Evolutionary conservation across 106 monocot species (phyloP).

Genomic region (Dioscorea alata): DNA sequence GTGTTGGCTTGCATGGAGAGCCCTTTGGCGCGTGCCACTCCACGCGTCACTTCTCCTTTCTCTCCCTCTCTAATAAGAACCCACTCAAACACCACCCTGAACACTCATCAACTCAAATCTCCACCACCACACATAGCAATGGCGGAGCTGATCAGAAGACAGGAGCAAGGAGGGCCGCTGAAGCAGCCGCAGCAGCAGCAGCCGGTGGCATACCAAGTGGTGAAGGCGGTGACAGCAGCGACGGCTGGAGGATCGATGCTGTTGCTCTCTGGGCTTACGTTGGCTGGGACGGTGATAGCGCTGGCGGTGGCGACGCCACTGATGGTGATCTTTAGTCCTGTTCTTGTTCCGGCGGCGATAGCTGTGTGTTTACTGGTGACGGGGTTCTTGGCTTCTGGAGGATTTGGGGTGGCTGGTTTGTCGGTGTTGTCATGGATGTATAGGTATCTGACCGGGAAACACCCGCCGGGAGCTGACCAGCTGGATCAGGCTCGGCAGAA

Average conservation of each 20-base stretch:
- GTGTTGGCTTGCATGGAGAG: no score
- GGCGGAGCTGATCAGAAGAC: no score
- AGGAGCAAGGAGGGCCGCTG: no score
- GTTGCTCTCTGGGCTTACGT: conserved; percentile 59
- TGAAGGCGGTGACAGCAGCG: conserved; percentile 42
- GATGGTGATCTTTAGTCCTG: conserved; percentile 77
- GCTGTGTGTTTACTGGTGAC: conserved; percentile 24
- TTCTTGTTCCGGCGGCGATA: conserved; percentile 66
- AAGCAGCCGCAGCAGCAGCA: conserved; percentile 20
- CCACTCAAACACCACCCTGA: not conserved
- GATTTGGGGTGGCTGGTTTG: conserved; percentile 75
- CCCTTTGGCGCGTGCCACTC: not conserved
- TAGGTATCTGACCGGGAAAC: conserved; percentile 64
- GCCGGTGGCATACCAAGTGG: conserved; percentile 15
- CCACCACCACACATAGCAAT: not conserved
- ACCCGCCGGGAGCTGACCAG: conserved; percentile 51
- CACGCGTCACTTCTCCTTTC: not conserved
- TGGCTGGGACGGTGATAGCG: conserved; percentile 58
- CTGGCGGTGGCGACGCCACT: conserved; percentile 55
- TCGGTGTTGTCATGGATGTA: conserved; percentile 81
- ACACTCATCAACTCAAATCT: not conserved
- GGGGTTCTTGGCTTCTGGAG: conserved; percentile 67
- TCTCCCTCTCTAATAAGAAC: not conserved
- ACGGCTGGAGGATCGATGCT: conserved; percentile 52
- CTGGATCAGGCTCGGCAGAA: conserved; percentile 41